A percentile compares a stretch with the other conserved stretches of the same genome.
phyloP scores from a whole-genome alignment of 495 filamentous ascomycete genomes.

The Hypoxylon trugodes region DNA sequence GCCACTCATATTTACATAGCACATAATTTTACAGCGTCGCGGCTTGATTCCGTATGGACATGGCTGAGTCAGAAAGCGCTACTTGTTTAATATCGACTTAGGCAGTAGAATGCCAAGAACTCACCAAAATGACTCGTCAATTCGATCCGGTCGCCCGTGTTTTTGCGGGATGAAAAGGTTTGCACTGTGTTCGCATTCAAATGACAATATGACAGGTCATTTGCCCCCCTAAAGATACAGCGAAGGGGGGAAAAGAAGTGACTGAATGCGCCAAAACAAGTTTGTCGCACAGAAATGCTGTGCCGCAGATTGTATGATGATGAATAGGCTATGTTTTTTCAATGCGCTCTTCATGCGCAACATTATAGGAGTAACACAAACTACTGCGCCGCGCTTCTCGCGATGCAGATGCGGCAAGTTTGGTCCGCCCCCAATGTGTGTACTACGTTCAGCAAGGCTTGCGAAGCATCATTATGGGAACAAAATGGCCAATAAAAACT shows the following conservation, averaged over 20 bases:
- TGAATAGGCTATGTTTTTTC: background rate
- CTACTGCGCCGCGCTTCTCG: conserved; percentile 39
- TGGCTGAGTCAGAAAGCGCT: conserved; percentile 32
- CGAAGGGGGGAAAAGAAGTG: conserved; percentile 8
- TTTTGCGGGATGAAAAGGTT: background rate
- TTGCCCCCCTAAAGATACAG: conserved; percentile 3
- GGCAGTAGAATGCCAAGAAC: background rate
- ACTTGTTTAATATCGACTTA: conserved; percentile 13
- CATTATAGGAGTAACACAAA: conserved; percentile 19
- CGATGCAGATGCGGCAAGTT: conserved; percentile 21
- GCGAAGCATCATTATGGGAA: conserved; percentile 14
- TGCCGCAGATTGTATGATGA: conserved; percentile 20
- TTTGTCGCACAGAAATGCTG: conserved; percentile 23
- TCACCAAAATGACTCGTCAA: conserved; percentile 21
- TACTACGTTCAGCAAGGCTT: background rate
- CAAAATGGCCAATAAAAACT: conserved; percentile 6
- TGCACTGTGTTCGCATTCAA: conserved; percentile 36
- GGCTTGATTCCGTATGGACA: conserved; percentile 20
- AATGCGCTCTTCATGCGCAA: conserved; percentile 8
- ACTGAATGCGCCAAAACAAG: conserved; percentile 5
- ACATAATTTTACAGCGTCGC: conserved; percentile 16
- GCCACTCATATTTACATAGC: conserved; percentile 25
- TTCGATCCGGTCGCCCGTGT: background rate
- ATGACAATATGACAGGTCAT: conserved; percentile 32
- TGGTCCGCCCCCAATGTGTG: background rate